Conservation (phyloP, 2,329 filamentous ascomycete genomes). For the Pseudomassariella vexata region DNA sequence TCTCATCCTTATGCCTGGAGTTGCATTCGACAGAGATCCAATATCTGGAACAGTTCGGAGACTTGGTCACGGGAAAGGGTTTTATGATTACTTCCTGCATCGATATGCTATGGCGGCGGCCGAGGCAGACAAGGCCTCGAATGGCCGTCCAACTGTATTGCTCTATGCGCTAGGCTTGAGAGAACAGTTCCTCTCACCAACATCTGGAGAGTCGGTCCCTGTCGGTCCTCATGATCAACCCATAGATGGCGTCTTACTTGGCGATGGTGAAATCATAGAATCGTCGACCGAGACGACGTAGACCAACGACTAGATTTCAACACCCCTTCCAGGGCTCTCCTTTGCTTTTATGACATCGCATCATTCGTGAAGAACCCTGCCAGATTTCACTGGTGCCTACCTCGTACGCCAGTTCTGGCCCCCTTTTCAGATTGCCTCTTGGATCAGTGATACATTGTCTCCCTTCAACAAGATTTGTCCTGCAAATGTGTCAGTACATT, state of each 20-base stretch:
- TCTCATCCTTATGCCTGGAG: conserved; percentile 83
- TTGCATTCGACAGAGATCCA: conserved; percentile 73
- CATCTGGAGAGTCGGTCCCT: conserved; percentile 60
- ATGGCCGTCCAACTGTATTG: conserved; percentile 34
- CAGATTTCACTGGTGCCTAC: conserved; percentile 1
- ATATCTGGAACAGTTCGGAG: conserved; percentile 55
- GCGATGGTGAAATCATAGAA: conserved; percentile 56
- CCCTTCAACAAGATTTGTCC: conserved; percentile 63
- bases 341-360: not conserved
- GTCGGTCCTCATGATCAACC: conserved; percentile 71
- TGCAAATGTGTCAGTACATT: conserved; percentile 23
- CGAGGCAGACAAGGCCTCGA: conserved; percentile 25
- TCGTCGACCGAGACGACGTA: conserved; percentile 17
- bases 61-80: conserved; percentile 91
- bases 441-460: conserved; percentile 61
- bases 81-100: conserved; percentile 90
- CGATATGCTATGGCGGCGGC: conserved; percentile 51
- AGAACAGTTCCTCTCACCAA: conserved; percentile 69
- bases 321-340: not conserved
- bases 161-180: conserved; percentile 74
- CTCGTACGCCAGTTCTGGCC: conserved; percentile 14
- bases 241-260: conserved; percentile 72
- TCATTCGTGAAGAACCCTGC: conserved; percentile 1
- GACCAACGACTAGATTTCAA: not conserved
- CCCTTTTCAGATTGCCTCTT: conserved; percentile 30